phyloP scores from a whole-genome alignment of 345 rosid species.

The Brassica carinata region DNA sequence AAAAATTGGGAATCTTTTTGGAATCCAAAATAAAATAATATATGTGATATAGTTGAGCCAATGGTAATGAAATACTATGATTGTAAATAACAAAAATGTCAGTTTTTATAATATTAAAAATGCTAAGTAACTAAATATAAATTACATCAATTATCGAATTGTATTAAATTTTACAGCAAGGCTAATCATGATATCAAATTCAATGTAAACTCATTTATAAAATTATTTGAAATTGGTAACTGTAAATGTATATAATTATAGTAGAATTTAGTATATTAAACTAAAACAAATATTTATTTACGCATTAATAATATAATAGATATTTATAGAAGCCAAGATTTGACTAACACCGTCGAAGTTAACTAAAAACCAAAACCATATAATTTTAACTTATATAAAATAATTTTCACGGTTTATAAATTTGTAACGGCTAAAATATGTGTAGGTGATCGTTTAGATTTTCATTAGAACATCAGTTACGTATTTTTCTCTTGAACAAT shows the following conservation, averaged over 20 bases:
- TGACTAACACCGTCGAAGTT: background rate
- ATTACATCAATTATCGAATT: background rate
- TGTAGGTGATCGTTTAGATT: background rate
- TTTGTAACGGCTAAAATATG: background rate
- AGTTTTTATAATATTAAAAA: background rate
- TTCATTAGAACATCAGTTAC: background rate
- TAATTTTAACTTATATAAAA: too few species aligned
- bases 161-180: too few species aligned
- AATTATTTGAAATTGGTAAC: background rate
- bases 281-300: too few species aligned
- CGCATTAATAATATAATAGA: background rate
- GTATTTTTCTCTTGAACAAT: background rate
- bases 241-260: too few species aligned
- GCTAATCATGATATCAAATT: background rate
- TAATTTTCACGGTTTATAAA: background rate
- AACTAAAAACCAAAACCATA: too few species aligned
- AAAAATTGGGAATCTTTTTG: background rate
- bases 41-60: background rate
- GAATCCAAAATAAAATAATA: constrained; percentile 2
- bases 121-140: background rate
- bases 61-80: background rate
- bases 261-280: too few species aligned
- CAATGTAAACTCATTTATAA: too few species aligned
- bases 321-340: background rate
- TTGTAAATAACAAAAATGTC: background rate